Conservation (phyloP, 805 yeast genomes). For the Danielozyma ontarioensis region DNA sequence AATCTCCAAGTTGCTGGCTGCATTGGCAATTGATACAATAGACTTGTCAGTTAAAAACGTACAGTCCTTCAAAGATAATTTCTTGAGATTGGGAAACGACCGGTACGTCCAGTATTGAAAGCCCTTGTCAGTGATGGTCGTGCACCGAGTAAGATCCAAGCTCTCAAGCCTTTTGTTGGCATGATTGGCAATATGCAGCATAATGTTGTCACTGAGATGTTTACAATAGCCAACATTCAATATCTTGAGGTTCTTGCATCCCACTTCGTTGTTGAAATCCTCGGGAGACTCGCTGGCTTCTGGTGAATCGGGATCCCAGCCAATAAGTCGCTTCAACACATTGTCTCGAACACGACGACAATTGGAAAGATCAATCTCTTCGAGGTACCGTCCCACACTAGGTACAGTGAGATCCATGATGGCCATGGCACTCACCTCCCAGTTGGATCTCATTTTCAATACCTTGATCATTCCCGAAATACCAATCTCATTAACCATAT, state of each 20-base stretch:
- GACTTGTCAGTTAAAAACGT: slow-evolving; percentile 67
- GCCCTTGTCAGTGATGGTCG: slow-evolving; percentile 72
- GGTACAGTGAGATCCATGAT: slow-evolving; percentile 72
- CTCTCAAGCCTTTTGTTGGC: slow-evolving; percentile 51
- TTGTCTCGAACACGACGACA: slow-evolving; percentile 71
- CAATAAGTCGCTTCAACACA: slow-evolving; percentile 64
- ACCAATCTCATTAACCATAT: slow-evolving; percentile 66
- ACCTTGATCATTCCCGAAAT: slow-evolving; percentile 53
- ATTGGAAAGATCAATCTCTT: slow-evolving; percentile 61
- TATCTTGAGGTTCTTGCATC: slow-evolving; percentile 54
- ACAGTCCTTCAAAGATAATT: slow-evolving; percentile 61
- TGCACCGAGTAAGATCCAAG: slow-evolving; percentile 67
- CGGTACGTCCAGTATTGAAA: slow-evolving; percentile 60
- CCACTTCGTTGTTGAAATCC: slow-evolving; percentile 28
- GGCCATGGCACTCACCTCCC: slow-evolving; percentile 80
- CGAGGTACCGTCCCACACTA: slow-evolving; percentile 54
- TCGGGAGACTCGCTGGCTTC: slow-evolving; percentile 6
- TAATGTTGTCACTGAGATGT: slow-evolving; percentile 62
- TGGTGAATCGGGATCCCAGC: slow-evolving; percentile 33
- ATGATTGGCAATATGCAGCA: slow-evolving; percentile 56
- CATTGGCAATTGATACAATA: slow-evolving; percentile 53
- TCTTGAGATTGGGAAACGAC: slow-evolving; percentile 48
- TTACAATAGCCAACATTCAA: slow-evolving; percentile 71
- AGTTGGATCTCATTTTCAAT: slow-evolving; percentile 60
- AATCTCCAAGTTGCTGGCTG: slow-evolving; percentile 52